A percentile compares a stretch with the other conserved stretches of the same genome.
phyloP scores from a whole-genome alignment of 371 early-diverging fungal genomes.

The Syncephalis fuscata region DNA sequence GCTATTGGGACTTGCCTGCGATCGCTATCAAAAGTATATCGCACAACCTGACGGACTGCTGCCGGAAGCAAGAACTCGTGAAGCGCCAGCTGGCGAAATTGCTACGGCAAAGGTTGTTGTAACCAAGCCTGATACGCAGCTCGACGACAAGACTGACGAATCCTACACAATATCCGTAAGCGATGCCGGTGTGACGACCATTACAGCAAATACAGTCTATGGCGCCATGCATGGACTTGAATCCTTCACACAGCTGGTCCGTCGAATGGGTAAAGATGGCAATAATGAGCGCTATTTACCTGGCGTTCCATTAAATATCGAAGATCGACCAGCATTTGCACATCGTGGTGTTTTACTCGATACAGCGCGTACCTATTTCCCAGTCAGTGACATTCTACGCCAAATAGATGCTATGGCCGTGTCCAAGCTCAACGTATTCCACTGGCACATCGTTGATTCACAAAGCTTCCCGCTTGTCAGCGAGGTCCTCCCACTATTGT shows the following conservation, averaged over 20 bases:
- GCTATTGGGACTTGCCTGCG: too few relatives aligned
- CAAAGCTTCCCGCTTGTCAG: conserved; percentile 59
- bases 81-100: too few relatives aligned
- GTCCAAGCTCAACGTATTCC: conserved; percentile 70
- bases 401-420: conserved; percentile 58
- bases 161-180: conserved; percentile 42
- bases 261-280: conserved; percentile 10
- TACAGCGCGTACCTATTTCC: conserved; percentile 58
- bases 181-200: conserved; percentile 19
- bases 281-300: background rate
- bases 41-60: too few relatives aligned
- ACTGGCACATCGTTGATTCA: conserved; percentile 70
- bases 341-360: conserved; percentile 67
- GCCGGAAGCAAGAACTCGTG: too few relatives aligned
- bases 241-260: conserved; percentile 51
- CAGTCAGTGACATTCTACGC: conserved; percentile 33
- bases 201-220: conserved; percentile 45
- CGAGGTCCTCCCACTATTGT: conserved; percentile 35
- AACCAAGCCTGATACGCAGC: conserved; percentile 13
- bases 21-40: too few relatives aligned
- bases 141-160: conserved; percentile 35
- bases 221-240: conserved; percentile 62
- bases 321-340: conserved; percentile 42
- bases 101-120: conserved; percentile 8
- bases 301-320: conserved; percentile 35